Base-by-base conservation (phyloP, 345 rosid genomes). In the Aegle marmelos region DNA sequence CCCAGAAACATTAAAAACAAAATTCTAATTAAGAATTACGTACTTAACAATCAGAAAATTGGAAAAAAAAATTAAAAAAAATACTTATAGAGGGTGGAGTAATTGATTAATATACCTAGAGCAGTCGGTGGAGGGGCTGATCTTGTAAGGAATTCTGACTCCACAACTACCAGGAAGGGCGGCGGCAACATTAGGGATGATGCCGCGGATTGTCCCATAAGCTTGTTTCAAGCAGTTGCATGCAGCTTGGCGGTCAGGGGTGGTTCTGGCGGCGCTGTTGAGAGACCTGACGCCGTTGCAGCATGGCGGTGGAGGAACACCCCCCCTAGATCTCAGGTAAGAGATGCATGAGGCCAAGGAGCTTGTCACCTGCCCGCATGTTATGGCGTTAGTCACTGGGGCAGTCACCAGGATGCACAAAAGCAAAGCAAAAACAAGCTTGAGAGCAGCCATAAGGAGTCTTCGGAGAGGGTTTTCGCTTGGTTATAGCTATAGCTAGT, bases 111-210 rank as follows among this genome's bases (percentile, higher is more conserved):
- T 72, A 72, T 78, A 90, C 94, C n/a, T 84, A 72, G 48, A 25
- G 87, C 92, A 90, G 90, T 87, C 73, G n/a, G 87, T 82, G 83
- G 66, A 53, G 53, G 84, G 65, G 88, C 83, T 82, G 85, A 90
- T 84, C 78, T 82, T 84, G 82, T 86, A 92, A 16, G 90, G 90
- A 68, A 90, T 39, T 62, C 30, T 76, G 74, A 90, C 89, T 5
- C 85, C 83, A n/a, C 92, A 91, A 11, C 78, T 77, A 24, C 74
- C 37, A 1, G 93, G 91, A 30, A 92, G 90, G 8, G 33, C 27
- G 6, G 82, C 53, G 4, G 87, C 90, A 4, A 41, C 2, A 27
- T 68, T 74, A n/a, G 36, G 39, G 31, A 83, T 81, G 68, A 86
- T 57, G 9, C 82, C 88, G 45, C 59, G 5, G 14, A 85, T 24